Evolutionary conservation across 2,329 filamentous ascomycete species (phyloP).

Genomic region (Aspergillus neoniger): DNA sequence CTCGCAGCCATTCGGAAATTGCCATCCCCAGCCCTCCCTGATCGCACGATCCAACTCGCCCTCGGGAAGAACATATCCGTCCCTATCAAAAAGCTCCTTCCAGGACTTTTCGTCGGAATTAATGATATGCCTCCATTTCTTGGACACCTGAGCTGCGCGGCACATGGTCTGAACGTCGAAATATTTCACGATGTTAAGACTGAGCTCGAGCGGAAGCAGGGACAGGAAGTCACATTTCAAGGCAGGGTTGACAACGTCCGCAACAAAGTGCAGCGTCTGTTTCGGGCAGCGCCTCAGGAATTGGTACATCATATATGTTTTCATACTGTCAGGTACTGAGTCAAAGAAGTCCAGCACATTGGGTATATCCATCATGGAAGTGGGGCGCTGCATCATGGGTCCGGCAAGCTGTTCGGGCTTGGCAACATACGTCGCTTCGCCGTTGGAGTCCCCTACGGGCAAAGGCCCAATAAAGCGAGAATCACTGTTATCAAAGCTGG

Average conservation of each 20-base stretch:
- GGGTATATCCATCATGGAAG: conserved; percentile 73
- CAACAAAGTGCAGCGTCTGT: conserved; percentile 84
- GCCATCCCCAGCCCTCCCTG: conserved; percentile 94
- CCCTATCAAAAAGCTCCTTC: conserved; percentile 86
- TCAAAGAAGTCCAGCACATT: conserved; percentile 88
- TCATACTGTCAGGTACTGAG: conserved; percentile 84
- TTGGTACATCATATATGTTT: conserved; percentile 96
- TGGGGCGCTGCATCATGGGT: conserved; percentile 30
- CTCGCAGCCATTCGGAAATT: conserved; percentile 74
- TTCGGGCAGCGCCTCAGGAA: conserved; percentile 84
- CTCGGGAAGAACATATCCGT: conserved; percentile 75
- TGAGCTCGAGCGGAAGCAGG: conserved; percentile 80
- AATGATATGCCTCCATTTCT: conserved; percentile 85
- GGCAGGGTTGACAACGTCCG: conserved; percentile 87
- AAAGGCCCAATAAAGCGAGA: conserved; percentile 27
- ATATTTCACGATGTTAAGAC: conserved; percentile 82
- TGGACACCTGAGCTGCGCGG: conserved; percentile 88
- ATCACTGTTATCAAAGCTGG: conserved; percentile 43
- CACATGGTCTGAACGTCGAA: conserved; percentile 85
- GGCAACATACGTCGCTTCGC: conserved; percentile 11
- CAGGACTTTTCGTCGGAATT: conserved; percentile 94
- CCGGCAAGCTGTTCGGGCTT: conserved; percentile 10
- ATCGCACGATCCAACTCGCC: conserved; percentile 87
- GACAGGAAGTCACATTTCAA: conserved; percentile 91
- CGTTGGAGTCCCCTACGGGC: conserved; percentile 21